A percentile compares a stretch with the other conserved stretches of the same genome.
phyloP scores from a whole-genome alignment of 2,329 filamentous ascomycete genomes.

The Fusarium cicatricum region DNA sequence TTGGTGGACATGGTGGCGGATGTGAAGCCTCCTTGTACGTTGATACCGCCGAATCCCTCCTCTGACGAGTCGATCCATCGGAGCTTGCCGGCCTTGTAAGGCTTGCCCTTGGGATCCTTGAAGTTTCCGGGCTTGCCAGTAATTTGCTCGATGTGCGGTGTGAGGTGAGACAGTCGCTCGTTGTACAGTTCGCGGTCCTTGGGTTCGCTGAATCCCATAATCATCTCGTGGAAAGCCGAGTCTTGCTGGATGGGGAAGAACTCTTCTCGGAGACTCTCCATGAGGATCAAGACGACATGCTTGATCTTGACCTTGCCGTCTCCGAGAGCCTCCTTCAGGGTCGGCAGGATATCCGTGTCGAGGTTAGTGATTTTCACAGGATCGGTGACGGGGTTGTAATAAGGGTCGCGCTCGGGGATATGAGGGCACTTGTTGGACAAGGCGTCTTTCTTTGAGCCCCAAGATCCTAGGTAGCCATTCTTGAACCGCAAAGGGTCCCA shows the following conservation, averaged over 20 bases:
- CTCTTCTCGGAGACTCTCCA: conserved; percentile 56
- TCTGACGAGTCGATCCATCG: conserved; percentile 35
- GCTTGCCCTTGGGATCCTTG: conserved; percentile 37
- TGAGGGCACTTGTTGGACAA: conserved; percentile 29
- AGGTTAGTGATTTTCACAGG: conserved; percentile 54
- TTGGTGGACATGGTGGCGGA: conserved; percentile 55
- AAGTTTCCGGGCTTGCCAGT: conserved; percentile 32
- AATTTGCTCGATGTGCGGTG: conserved; percentile 36
- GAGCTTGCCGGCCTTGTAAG: conserved; percentile 40
- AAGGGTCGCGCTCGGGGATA: conserved; percentile 40
- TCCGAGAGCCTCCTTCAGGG: conserved; percentile 39
- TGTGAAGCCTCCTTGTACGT: conserved; percentile 51
- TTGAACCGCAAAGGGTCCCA: conserved; percentile 42
- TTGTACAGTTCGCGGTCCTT: conserved; percentile 44
- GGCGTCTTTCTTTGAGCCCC: conserved; percentile 10
- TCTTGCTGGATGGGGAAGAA: conserved; percentile 55
- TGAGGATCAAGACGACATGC: conserved; percentile 53
- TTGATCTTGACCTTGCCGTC: conserved; percentile 50
- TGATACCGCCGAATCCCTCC: conserved; percentile 51
- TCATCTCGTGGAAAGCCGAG: conserved; percentile 49
- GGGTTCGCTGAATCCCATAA: conserved; percentile 35
- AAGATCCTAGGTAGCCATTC: conserved; percentile 27
- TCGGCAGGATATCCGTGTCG: conserved; percentile 44
- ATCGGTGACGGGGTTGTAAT: conserved; percentile 50
- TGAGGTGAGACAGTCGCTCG: conserved; percentile 36